Evolutionary conservation across 2,329 filamentous ascomycete genomes (phyloP).

Genomic region (Cordyceps cicadae): DNA sequence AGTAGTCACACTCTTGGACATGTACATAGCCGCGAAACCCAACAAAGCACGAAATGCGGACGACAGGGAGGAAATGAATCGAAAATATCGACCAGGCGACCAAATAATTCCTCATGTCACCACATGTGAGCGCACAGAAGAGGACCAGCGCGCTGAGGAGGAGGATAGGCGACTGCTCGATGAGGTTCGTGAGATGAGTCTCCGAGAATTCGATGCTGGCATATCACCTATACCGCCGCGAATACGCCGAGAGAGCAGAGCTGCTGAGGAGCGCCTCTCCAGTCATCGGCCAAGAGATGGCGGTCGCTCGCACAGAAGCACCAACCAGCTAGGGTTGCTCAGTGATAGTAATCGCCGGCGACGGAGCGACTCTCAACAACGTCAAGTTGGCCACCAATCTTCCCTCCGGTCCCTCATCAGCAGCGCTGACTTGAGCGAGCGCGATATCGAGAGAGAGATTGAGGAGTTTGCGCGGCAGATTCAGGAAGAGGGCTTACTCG

Average conservation of each 20-base stretch:
- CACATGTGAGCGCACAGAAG: slow-evolving; percentile 40
- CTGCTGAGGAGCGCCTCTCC: slow-evolving; percentile 22
- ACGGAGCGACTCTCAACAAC: slow-evolving; percentile 38
- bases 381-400: slow-evolving; percentile 79
- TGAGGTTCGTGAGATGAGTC: slow-evolving; percentile 63
- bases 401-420: slow-evolving; percentile 80
- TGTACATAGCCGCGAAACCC: slow-evolving; percentile 75
- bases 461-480: slow-evolving; percentile 86
- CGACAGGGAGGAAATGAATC: slow-evolving; percentile 69
- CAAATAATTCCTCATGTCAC: slow-evolving; percentile 61
- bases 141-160: slow-evolving; percentile 49
- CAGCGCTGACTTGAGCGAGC: slow-evolving; percentile 65
- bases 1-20: slow-evolving; percentile 81
- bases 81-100: slow-evolving; percentile 74
- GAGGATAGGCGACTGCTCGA: slow-evolving; percentile 63
- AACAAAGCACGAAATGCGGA: slow-evolving; percentile 58
- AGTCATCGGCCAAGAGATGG: slow-evolving; percentile 26
- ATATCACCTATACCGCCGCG: slow-evolving; percentile 19
- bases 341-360: slow-evolving; percentile 25
- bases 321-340: slow-evolving; percentile 31
- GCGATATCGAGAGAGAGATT: slow-evolving; percentile 80
- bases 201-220: slow-evolving; percentile 57
- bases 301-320: slow-evolving; percentile 25
- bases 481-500: slow-evolving; percentile 74
- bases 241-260: slow-evolving; percentile 10